Conservation (phyloP, 345 rosid genomes). For the Salix koriyanagi region DNA sequence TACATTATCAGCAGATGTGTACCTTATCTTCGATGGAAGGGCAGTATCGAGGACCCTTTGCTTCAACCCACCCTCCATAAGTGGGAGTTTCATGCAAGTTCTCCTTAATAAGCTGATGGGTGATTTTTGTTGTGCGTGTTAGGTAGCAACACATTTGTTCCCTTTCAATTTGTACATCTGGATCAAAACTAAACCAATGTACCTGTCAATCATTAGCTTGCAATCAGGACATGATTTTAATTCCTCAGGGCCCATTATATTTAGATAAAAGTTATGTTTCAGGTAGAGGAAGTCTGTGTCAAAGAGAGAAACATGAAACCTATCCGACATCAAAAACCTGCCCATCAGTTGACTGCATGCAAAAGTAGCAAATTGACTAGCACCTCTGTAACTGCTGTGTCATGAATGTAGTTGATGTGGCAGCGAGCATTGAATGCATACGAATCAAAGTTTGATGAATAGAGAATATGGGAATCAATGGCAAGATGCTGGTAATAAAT, state of each 20-base stretch:
- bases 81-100: conserved; percentile 98
- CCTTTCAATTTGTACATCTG: conserved; percentile 75
- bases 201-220: conserved; percentile 46
- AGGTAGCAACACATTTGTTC: conserved; percentile 95
- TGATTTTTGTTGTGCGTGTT: conserved; percentile 74
- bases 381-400: not conserved
- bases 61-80: conserved; percentile 99
- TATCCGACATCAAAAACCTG: not conserved
- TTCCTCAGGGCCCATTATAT: not conserved
- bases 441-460: not conserved
- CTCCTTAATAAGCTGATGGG: conserved; percentile 84
- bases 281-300: not conserved
- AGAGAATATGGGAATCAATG: not conserved
- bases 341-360: not conserved
- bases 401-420: not conserved
- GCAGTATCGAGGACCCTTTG: conserved; percentile 98
- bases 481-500: not conserved
- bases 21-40: conserved; percentile 99
- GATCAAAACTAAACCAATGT: conserved; percentile 96
- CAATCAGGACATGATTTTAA: conserved; percentile 19
- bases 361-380: not conserved
- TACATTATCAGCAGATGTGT: not conserved
- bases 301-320: not conserved
- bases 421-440: not conserved
- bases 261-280: not conserved